Conservation (phyloP, 257 asterid species). For the Paulownia fortunei region DNA sequence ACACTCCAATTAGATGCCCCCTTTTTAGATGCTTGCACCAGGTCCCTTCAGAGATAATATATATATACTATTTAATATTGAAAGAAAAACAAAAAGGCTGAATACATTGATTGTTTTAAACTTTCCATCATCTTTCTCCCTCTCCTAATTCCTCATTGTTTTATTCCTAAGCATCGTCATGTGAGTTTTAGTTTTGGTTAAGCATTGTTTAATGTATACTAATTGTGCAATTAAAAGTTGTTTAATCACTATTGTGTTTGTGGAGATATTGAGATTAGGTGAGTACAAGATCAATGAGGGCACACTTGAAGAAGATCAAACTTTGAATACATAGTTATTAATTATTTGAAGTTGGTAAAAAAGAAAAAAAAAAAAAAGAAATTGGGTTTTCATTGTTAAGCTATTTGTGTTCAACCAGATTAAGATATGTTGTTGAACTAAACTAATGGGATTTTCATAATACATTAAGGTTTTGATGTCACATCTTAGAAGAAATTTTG, state of each 20-base stretch:
- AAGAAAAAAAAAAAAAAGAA: neutral
- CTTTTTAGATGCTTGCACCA: slow-evolving; percentile 25
- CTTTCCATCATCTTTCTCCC: no score
- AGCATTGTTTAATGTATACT: neutral
- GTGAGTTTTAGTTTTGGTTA: neutral
- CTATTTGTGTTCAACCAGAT: no score
- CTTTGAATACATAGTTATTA: neutral
- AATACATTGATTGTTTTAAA: no score
- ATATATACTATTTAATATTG: no score
- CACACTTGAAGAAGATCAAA: neutral
- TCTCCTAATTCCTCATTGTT: neutral
- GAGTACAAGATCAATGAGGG: neutral
- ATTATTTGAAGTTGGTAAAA: neutral
- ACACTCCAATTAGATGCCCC: slow-evolving; percentile 30
- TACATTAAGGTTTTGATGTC: neutral
- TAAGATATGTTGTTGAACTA: no score
- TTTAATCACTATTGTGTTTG: neutral
- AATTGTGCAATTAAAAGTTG: neutral
- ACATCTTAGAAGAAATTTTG: neutral
- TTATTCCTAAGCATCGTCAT: neutral
- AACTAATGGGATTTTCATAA: neutral
- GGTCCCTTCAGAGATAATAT: neutral
- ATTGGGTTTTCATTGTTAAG: neutral
- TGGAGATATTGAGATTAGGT: neutral
- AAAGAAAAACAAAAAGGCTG: no score